A percentile compares a stretch with the other conserved stretches of the same genome.
Evolutionary conservation across 2,329 filamentous ascomycete species (phyloP).

Genomic region (Xylogone sp.): DNA sequence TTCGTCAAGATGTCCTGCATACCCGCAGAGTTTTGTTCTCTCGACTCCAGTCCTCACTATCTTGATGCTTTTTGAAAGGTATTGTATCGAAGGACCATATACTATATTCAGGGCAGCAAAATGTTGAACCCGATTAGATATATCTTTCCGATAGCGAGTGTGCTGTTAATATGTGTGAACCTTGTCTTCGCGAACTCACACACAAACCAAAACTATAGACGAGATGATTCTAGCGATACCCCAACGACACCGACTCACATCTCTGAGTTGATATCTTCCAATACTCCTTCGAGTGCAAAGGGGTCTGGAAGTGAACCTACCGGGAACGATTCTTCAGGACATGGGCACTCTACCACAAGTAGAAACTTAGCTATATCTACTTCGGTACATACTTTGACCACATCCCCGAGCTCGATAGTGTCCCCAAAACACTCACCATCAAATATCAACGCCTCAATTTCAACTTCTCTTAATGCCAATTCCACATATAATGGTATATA

Average conservation of each 20-base stretch:
- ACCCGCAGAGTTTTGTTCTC: not conserved
- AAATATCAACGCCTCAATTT: constrained; percentile 13
- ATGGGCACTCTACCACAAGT: constrained; percentile 5
- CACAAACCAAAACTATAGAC: constrained; percentile 15
- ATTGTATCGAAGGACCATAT: not conserved
- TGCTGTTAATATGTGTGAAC: constrained; percentile 20
- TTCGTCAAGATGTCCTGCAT: not conserved
- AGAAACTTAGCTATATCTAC: constrained; percentile 4
- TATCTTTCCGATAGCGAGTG: constrained; percentile 13
- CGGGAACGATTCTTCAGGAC: constrained; percentile 1
- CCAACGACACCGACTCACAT: constrained; percentile 9
- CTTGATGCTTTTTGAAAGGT: not conserved
- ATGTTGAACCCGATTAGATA: constrained; percentile 17
- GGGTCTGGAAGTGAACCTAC: constrained; percentile 1
- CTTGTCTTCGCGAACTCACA: constrained; percentile 15
- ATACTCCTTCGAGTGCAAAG: constrained; percentile 8
- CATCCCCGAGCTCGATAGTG: constrained; percentile 1
- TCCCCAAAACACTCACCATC: constrained; percentile 2
- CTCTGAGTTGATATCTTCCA: constrained; percentile 9
- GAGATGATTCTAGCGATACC: constrained; percentile 21
- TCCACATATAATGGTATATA: constrained; percentile 21
- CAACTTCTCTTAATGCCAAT: constrained; percentile 11
- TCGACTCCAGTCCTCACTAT: not conserved
- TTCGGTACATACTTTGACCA: constrained; percentile 4
- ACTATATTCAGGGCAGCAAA: not conserved